These are phyloP conservation scores for Oryza meridionalis DNA, from an alignment of 176 grass and related monocot genomes.

Conservation along the genomic window DNA sequence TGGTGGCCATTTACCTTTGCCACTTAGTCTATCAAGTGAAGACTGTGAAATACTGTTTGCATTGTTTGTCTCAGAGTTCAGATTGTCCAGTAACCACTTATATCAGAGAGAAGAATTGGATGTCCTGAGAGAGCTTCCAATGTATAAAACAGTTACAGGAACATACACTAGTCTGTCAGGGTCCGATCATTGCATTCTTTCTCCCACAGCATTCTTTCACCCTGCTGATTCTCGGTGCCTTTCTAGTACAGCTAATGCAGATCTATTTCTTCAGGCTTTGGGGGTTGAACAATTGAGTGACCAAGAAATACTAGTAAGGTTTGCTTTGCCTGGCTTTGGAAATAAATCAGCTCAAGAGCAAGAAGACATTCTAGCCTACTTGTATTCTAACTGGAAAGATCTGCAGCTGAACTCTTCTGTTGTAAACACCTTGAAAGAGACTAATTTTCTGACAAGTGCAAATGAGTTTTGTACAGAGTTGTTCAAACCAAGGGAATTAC, in stretches of 20 bases:
- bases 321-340: constrained; percentile 85
- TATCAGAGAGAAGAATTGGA: constrained; percentile 88
- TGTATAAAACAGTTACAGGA: constrained; percentile 84
- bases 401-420: constrained; percentile 72
- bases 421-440: constrained; percentile 67
- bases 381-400: constrained; percentile 88
- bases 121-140: constrained; percentile 84
- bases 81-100: constrained; percentile 47
- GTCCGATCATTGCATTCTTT: constrained; percentile 73
- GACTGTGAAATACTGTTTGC: constrained; percentile 71
- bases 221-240: constrained; percentile 74
- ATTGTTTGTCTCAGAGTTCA: constrained; percentile 82
- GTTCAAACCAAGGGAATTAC: constrained; percentile 81
- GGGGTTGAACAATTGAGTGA: constrained; percentile 81
- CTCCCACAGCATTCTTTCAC: constrained; percentile 81
- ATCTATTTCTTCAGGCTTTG: constrained; percentile 70
- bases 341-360: constrained; percentile 79
- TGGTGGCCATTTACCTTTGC: constrained; percentile 63
- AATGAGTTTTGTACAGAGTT: constrained; percentile 66
- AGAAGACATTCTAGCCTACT: constrained; percentile 83
- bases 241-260: constrained; percentile 59
- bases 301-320: constrained; percentile 85
- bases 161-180: constrained; percentile 76
- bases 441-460: constrained; percentile 83
- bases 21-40: constrained; percentile 65